Evolutionary conservation across 2,329 filamentous ascomycete species (phyloP).

Genomic region (Sphaerulina musiva): DNA sequence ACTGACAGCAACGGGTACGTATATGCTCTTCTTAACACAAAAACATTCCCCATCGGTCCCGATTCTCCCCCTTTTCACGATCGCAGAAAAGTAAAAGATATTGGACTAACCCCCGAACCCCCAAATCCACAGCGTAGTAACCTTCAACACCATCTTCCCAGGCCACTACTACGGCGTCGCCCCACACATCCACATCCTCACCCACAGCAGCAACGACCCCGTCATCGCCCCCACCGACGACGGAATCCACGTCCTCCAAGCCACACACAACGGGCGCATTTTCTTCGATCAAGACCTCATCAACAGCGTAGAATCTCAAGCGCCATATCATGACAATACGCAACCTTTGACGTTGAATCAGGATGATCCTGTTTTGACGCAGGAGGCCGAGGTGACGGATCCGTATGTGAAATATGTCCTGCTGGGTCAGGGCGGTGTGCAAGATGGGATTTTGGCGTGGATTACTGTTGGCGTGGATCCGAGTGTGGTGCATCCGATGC

Average conservation of each 20-base stretch:
- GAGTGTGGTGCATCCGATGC: constrained; percentile 18
- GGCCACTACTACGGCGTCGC: constrained; percentile 39
- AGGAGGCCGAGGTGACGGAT: constrained; percentile 46
- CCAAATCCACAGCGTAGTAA: constrained; percentile 33
- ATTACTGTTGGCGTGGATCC: constrained; percentile 47
- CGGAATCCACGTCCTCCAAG: constrained; percentile 26
- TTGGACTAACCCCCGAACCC: neutral
- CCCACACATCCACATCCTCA: constrained; percentile 35
- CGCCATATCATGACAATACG: constrained; percentile 41
- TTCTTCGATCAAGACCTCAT: constrained; percentile 59
- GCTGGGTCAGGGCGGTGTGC: constrained; percentile 46
- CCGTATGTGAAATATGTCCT: constrained; percentile 53
- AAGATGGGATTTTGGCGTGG: constrained; percentile 50
- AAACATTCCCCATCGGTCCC: neutral
- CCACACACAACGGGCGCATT: constrained; percentile 57
- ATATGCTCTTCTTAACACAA: neutral
- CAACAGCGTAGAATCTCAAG: constrained; percentile 42
- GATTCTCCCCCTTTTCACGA: neutral
- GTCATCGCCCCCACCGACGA: neutral
- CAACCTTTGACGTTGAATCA: constrained; percentile 44
- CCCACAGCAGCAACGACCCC: neutral
- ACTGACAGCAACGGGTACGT: constrained; percentile 35
- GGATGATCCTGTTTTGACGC: constrained; percentile 44
- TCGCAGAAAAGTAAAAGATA: neutral
- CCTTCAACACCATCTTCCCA: constrained; percentile 40